Evolutionary conservation across 441 rosid genomes (phyloP).

Genomic region (Eruca vesicaria): DNA sequence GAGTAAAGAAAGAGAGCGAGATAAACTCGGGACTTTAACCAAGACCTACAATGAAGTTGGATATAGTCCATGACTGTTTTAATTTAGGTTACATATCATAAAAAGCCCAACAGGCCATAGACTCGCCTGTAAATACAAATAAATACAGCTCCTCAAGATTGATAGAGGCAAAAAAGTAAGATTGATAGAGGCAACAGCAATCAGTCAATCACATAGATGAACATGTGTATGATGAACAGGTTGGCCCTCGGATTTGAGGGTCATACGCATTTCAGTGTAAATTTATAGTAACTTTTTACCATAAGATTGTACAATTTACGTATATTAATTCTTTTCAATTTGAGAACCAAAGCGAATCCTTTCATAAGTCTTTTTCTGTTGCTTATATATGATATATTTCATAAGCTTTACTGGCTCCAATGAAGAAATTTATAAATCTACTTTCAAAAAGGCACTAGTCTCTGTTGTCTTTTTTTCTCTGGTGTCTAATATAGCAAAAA

Average conservation of each 20-base stretch:
- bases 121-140: neutral
- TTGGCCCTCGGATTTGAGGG: neutral
- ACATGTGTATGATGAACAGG: neutral
- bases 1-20: neutral
- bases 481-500: slow-evolving; percentile 15
- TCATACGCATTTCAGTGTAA: neutral
- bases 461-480: slow-evolving; percentile 5
- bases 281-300: neutral
- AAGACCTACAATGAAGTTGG: neutral
- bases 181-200: neutral
- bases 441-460: neutral
- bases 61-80: neutral
- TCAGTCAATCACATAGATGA: neutral
- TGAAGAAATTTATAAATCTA: neutral
- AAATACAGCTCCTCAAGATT: neutral
- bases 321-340: neutral
- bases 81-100: neutral
- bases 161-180: too few species aligned
- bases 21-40: neutral
- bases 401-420: neutral
- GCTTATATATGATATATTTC: too few species aligned
- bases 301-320: neutral
- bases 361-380: too few species aligned
- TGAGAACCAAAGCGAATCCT: neutral
- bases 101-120: neutral